Percentiles rank a stretch among this genome's conserved stretches.
These are phyloP conservation scores for Globisporangium heterothallicum DNA, from an alignment of 352 stramenopile species.

Conservation along the genomic window DNA sequence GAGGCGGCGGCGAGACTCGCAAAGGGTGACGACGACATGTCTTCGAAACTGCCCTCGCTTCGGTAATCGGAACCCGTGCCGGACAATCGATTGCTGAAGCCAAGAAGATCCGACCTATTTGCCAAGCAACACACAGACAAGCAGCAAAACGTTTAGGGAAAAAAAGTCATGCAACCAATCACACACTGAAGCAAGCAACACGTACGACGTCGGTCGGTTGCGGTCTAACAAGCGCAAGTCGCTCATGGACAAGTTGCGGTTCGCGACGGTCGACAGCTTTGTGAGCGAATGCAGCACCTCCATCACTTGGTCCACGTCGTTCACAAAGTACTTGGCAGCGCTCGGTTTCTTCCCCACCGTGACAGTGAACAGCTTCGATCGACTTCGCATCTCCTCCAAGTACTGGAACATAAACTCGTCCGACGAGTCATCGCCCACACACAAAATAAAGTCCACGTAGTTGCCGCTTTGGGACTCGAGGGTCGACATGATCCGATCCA, in stretches of 20 bases:
- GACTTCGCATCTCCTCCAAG: constrained; percentile 59
- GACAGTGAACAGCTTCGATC: constrained; percentile 89
- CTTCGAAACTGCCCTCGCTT: constrained; percentile 44
- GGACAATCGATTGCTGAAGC: constrained; percentile 18
- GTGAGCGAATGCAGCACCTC: constrained; percentile 89
- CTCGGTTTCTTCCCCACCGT: constrained; percentile 99
- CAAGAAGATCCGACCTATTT: constrained; percentile 24
- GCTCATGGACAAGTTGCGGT: constrained; percentile 84
- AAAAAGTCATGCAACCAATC: not conserved
- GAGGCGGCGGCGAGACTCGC: constrained; percentile 15
- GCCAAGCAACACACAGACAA: not conserved
- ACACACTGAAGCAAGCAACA: constrained; percentile 4
- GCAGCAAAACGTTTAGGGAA: not conserved
- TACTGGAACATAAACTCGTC: constrained; percentile 98
- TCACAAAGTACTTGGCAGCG: constrained; percentile 96
- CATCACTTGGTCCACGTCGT: constrained; percentile 96
- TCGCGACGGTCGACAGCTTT: constrained; percentile 78
- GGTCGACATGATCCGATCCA: constrained; percentile 93
- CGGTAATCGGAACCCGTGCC: constrained; percentile 30
- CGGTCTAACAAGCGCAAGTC: constrained; percentile 71
- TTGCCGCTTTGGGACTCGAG: constrained; percentile 68
- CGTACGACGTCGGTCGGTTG: constrained; percentile 40
- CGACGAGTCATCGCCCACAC: constrained; percentile 96
- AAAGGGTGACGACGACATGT: constrained; percentile 34
- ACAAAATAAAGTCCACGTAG: constrained; percentile 95